Evolutionary conservation across 2,329 filamentous ascomycete genomes (phyloP).

Genomic region (Cryphonectria parasitica): DNA sequence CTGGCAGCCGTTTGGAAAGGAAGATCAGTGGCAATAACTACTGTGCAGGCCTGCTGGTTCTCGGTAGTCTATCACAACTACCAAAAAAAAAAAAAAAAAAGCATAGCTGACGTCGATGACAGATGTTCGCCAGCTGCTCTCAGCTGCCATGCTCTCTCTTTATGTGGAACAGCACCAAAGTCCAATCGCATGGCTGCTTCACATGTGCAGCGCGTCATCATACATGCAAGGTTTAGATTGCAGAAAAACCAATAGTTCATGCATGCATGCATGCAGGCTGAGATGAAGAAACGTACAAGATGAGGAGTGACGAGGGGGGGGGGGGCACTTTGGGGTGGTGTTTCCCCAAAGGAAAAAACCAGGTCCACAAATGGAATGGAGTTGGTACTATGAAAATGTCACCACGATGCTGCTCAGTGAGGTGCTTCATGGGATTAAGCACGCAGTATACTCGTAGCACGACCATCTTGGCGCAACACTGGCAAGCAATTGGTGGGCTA

Average conservation of each 20-base stretch:
- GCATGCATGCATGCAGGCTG: background rate
- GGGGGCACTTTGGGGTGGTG: no score
- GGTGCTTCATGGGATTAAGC: background rate
- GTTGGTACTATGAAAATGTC: background rate
- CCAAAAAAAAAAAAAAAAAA: background rate
- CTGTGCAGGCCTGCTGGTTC: background rate
- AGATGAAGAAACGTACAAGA: background rate
- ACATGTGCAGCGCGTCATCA: background rate
- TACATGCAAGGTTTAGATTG: background rate
- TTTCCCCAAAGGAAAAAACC: background rate
- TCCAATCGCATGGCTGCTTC: background rate
- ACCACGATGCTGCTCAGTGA: background rate
- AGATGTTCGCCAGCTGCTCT: background rate
- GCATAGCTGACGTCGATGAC: background rate
- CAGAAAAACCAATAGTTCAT: background rate
- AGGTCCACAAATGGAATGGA: background rate
- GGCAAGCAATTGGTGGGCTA: slow-evolving; percentile 1
- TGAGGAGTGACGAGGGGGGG: background rate
- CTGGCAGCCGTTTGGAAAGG: background rate
- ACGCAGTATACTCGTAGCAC: background rate
- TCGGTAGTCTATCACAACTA: background rate
- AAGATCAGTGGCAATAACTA: background rate
- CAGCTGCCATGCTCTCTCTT: background rate
- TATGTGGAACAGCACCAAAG: background rate
- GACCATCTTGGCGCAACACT: background rate